Base-by-base conservation (phyloP, 768 basidiomycete species). In the Xerocomellus intermedius region DNA sequence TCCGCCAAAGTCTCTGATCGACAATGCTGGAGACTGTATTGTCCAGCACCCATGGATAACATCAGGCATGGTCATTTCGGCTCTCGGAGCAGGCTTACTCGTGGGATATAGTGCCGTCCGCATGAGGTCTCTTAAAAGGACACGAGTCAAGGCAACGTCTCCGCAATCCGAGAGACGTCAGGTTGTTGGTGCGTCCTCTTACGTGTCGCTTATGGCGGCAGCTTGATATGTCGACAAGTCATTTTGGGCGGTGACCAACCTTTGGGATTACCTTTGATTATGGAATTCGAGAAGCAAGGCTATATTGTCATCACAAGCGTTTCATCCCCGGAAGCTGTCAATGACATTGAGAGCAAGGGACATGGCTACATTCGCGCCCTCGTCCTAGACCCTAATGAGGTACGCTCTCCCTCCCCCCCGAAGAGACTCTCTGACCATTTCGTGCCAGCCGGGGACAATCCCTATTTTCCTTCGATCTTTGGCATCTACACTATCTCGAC, bases 291-390 rank as follows among this genome's bases (percentile, higher is more conserved):
- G 72, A 79, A 76, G 64, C 82, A 84, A 56, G 92, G 90, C 0
- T 94, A 87, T 64, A 87, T 94, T 62, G 86, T 95, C 36, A 84
- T 95, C 58, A 77, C 85, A 5, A 94, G 88, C 56, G 92, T 93
- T 17, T 74, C 84, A 1, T 83, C 80, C 6, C 80, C 85, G 0
- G 85, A 86, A 50, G 82, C 82, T n/a, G 84, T 83, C 35, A 76
- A 80, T 16, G 73, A 71, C 16, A 73, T 94, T 42, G 91, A 95
- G 68, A 75, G 74, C 35, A 74, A 76, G 56, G 81, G 83, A 24
- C 77, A 85, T 58, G 94, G 94, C 26, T 93, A 82, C 69, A 82
- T 93, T 52, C 85, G 86, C 48, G 91, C 87, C 1, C 80, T 94
- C 53, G 84, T 94, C 30, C 80, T 94, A 38, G 86, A 94, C 70